These are phyloP conservation scores for Alternaria arborescens DNA, from an alignment of 2,329 filamentous ascomycete genomes.

Conservation along the genomic window DNA sequence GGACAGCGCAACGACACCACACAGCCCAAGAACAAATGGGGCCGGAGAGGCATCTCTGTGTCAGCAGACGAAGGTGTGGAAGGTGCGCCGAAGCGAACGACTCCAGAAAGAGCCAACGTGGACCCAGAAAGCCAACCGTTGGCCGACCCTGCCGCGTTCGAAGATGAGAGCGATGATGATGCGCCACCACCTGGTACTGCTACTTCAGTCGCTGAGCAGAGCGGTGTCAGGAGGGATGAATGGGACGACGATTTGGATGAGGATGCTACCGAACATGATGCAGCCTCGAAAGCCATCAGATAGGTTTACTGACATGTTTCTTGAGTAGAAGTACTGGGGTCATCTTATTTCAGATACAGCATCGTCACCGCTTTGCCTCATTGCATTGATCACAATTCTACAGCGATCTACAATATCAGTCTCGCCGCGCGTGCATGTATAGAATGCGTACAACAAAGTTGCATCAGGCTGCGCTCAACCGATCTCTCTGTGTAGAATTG, in stretches of 20 bases:
- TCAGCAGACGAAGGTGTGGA: conserved; percentile 65
- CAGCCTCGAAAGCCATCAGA: conserved; percentile 26
- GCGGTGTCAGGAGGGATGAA: conserved; percentile 49
- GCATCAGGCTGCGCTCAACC: neutral
- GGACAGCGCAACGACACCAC: conserved; percentile 47
- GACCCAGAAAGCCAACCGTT: conserved; percentile 51
- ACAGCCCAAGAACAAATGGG: conserved; percentile 61
- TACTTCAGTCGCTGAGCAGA: conserved; percentile 28
- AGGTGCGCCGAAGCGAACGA: conserved; percentile 39
- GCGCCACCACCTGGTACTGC: conserved; percentile 36
- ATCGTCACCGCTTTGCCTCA: neutral
- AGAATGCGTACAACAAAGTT: neutral
- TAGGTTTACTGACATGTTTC: neutral
- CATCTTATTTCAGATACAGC: neutral
- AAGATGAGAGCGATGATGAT: conserved; percentile 56
- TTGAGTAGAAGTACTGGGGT: neutral
- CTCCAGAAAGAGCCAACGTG: conserved; percentile 19
- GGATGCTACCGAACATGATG: conserved; percentile 42
- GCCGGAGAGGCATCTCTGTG: conserved; percentile 65
- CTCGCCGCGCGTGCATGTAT: neutral
- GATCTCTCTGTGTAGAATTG: neutral
- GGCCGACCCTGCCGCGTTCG: conserved; percentile 58
- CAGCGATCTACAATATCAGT: neutral
- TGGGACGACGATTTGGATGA: conserved; percentile 52
- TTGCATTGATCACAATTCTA: neutral